Percentiles rank a stretch among this genome's conserved stretches.
These are phyloP conservation scores for Herpetomonas tarakana DNA, from an alignment of 208 protist genomes.

Conservation along the genomic window DNA sequence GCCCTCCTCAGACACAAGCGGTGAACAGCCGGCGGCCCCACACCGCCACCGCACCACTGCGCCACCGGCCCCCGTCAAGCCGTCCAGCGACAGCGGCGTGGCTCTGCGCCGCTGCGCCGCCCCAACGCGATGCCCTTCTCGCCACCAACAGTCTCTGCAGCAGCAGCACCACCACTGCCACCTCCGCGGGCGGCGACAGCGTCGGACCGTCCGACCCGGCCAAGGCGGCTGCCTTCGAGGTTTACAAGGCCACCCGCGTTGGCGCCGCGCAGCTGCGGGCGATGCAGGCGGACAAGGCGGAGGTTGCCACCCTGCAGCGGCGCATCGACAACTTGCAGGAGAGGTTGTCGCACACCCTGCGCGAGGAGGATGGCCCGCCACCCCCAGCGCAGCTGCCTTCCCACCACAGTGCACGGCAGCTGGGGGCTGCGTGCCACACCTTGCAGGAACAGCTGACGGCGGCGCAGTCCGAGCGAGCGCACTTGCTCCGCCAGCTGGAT, in stretches of 20 bases:
- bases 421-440: background rate
- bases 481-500: conserved; percentile 15
- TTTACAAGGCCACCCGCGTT: conserved; percentile 46
- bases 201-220: background rate
- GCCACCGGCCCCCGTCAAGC: no score
- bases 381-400: conserved; percentile 44
- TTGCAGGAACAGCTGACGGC: background rate
- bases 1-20: no score
- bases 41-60: no score
- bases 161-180: no score
- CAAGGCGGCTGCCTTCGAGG: conserved; percentile 52
- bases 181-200: no score
- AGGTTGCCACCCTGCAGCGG: conserved; percentile 14
- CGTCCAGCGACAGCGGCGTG: no score
- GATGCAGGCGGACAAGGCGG: conserved; percentile 19
- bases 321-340: conserved; percentile 28
- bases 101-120: no score
- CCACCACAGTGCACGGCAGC: conserved; percentile 1
- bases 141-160: no score
- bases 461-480: background rate
- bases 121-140: no score
- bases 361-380: conserved; percentile 15
- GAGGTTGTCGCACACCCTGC: conserved; percentile 7
- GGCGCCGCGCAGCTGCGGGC: conserved; percentile 20
- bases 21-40: no score